These are phyloP conservation scores for Talaromyces borbonicus DNA, from an alignment of 495 filamentous ascomycete species.

Conservation along the genomic window DNA sequence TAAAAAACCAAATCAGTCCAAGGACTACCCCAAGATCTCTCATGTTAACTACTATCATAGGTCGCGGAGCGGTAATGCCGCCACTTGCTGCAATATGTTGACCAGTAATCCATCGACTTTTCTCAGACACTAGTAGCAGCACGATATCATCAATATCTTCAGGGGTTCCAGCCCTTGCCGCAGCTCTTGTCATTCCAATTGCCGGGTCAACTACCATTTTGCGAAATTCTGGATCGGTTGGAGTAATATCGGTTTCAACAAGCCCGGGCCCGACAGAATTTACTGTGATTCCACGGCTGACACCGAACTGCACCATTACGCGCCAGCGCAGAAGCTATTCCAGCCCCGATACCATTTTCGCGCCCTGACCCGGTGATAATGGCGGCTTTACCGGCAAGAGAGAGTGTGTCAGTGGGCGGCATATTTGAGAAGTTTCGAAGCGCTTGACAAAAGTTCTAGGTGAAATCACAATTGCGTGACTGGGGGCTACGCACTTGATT, in stretches of 20 bases:
- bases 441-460: too few relatives aligned
- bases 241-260: neutral
- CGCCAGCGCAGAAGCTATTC: slow-evolving; percentile 14
- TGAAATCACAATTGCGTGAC: too few relatives aligned
- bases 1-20: too few relatives aligned
- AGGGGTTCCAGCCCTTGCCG: neutral
- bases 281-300: neutral
- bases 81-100: slow-evolving; percentile 8
- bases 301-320: slow-evolving; percentile 10
- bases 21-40: too few relatives aligned
- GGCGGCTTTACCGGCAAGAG: slow-evolving; percentile 28
- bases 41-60: too few relatives aligned
- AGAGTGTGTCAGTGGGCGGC: neutral
- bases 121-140: slow-evolving; percentile 7
- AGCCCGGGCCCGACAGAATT: neutral
- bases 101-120: slow-evolving; percentile 9
- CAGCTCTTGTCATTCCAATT: neutral
- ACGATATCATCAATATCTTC: slow-evolving; percentile 9
- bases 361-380: slow-evolving; percentile 25
- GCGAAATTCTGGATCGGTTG: neutral
- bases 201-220: neutral
- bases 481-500: too few relatives aligned
- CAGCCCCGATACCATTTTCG: slow-evolving; percentile 13
- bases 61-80: slow-evolving; percentile 6
- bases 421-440: too few relatives aligned